These are phyloP conservation scores for Stephania japonica DNA, from an alignment of 164 flowering plant species.

Conservation along the genomic window DNA sequence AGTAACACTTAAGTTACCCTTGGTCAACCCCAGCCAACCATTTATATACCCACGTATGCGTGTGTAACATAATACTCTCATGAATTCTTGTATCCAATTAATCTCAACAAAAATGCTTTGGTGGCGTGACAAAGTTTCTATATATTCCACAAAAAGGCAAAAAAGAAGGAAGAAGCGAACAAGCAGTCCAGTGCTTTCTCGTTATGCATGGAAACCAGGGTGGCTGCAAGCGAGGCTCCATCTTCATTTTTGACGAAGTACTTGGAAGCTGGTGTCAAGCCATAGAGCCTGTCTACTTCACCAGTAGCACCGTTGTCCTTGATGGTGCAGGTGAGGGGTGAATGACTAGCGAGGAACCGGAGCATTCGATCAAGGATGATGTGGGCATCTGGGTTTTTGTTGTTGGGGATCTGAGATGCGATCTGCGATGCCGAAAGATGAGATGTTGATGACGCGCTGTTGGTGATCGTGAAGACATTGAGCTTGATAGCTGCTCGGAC, in stretches of 20 bases:
- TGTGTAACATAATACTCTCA: too few species aligned
- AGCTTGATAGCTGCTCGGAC: slow-evolving; percentile 68
- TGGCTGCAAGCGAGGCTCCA: slow-evolving; percentile 58
- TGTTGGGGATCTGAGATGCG: slow-evolving; percentile 51
- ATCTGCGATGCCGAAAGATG: slow-evolving; percentile 44
- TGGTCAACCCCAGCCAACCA: too few species aligned
- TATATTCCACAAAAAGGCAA: too few species aligned
- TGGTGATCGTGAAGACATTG: slow-evolving; percentile 62
- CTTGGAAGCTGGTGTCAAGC: slow-evolving; percentile 61
- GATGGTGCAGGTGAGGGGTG: slow-evolving; percentile 18
- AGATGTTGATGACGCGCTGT: slow-evolving; percentile 35
- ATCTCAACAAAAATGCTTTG: too few species aligned
- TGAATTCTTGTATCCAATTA: too few species aligned
- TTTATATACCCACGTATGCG: too few species aligned
- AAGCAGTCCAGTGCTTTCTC: slow-evolving; percentile 85
- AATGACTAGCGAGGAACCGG: slow-evolving; percentile 60
- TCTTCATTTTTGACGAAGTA: slow-evolving; percentile 56
- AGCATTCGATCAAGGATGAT: slow-evolving; percentile 71
- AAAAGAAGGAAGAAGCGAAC: slow-evolving; percentile 22
- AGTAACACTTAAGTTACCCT: too few species aligned
- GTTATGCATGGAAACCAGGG: slow-evolving; percentile 68
- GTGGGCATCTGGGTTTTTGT: slow-evolving; percentile 54
- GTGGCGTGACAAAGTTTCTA: too few species aligned
- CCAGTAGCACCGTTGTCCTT: too few species aligned
- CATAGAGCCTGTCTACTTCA: slow-evolving; percentile 46